These are phyloP conservation scores for Amphicarpaea edgeworthii DNA, from an alignment of 306 rosid genomes.

Conservation along the genomic window DNA sequence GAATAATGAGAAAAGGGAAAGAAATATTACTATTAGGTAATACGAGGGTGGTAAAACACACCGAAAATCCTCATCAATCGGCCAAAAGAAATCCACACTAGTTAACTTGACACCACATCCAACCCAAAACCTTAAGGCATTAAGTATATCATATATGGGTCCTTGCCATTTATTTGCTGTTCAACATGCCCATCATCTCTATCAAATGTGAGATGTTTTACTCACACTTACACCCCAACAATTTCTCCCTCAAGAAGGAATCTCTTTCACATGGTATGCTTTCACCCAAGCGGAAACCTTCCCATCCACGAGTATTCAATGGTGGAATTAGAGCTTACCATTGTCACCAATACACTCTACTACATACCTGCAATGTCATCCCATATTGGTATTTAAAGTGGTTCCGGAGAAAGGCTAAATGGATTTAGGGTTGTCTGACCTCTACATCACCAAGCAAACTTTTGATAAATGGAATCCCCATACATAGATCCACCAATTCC, in stretches of 20 bases:
- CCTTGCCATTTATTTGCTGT: neutral
- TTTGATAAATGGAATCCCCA: too few species aligned
- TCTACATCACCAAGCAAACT: too few species aligned
- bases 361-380: too few species aligned
- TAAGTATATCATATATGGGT: neutral
- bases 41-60: neutral
- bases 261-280: neutral
- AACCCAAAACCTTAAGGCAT: neutral
- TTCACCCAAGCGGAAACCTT: neutral
- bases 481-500: too few species aligned
- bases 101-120: neutral
- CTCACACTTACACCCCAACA: neutral
- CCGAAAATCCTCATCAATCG: neutral
- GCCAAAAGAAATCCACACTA: neutral
- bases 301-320: neutral
- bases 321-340: neutral
- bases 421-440: too few species aligned
- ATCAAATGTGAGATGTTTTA: neutral
- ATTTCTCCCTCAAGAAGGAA: neutral
- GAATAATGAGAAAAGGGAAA: constrained; percentile 22
- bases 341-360: too few species aligned
- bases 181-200: neutral
- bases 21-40: neutral
- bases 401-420: too few species aligned
- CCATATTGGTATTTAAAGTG: too few species aligned